Percentiles rank a stretch among this genome's conserved stretches.
Conservation (phyloP, 1,284 basidiomycete genomes). For the Cryptococcus sp. region DNA sequence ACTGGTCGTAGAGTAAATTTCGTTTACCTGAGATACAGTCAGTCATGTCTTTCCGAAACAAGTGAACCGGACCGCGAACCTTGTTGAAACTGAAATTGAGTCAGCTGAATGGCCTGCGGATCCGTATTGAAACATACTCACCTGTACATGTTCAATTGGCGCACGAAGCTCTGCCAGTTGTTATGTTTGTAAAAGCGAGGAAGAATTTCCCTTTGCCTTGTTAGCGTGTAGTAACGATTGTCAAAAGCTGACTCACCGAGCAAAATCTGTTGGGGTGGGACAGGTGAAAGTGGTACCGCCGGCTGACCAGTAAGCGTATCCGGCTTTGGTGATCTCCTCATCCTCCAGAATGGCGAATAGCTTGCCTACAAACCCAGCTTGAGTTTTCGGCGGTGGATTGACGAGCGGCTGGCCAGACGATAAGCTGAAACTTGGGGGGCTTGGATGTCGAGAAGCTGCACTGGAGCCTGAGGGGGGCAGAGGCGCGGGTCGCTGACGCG, state of each 20-base stretch:
- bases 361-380: slow-evolving; percentile 53
- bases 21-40: slow-evolving; percentile 41
- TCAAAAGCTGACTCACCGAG: slow-evolving; percentile 37
- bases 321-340: slow-evolving; percentile 43
- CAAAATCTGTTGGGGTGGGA: slow-evolving; percentile 53
- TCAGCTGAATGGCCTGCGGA: background rate
- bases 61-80: slow-evolving; percentile 12
- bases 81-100: slow-evolving; percentile 48
- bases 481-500: background rate
- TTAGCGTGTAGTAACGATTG: slow-evolving; percentile 3
- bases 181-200: slow-evolving; percentile 56
- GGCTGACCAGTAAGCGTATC: slow-evolving; percentile 50
- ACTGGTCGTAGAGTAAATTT: slow-evolving; percentile 45
- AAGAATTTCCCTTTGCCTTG: slow-evolving; percentile 39
- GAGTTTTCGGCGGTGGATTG: slow-evolving; percentile 45
- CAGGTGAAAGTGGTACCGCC: slow-evolving; percentile 54
- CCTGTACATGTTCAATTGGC: slow-evolving; percentile 56
- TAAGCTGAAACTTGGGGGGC: slow-evolving; percentile 28
- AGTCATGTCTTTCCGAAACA: too few relatives aligned
- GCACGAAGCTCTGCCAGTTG: slow-evolving; percentile 56
- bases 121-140: slow-evolving; percentile 23
- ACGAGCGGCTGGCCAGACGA: slow-evolving; percentile 37
- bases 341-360: slow-evolving; percentile 54
- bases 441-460: slow-evolving; percentile 20
- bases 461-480: slow-evolving; percentile 4